These are phyloP conservation scores for Microsporum canis DNA, from an alignment of 2,329 filamentous ascomycete genomes.

Conservation along the genomic window DNA sequence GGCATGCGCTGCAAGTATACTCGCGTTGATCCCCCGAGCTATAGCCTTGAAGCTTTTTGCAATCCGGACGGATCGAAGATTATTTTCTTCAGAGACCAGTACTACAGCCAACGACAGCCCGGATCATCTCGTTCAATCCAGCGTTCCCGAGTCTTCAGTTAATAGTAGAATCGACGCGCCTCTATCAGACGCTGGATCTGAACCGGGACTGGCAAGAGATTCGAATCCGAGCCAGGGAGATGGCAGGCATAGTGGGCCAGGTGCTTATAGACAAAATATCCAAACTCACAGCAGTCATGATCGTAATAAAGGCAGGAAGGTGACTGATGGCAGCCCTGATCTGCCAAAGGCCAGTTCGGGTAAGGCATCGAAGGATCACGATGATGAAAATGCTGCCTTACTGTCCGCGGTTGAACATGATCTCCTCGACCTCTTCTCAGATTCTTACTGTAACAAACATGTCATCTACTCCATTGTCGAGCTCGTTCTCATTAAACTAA, in stretches of 20 bases:
- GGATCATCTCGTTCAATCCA: not conserved
- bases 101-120: slow-evolving; percentile 1
- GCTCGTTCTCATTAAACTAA: slow-evolving; percentile 63
- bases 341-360: not conserved
- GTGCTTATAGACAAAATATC: not conserved
- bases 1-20: slow-evolving; percentile 33
- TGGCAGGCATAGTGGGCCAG: not conserved
- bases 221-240: slow-evolving; percentile 8
- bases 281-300: slow-evolving; percentile 6
- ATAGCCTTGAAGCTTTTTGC: slow-evolving; percentile 27
- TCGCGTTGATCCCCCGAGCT: slow-evolving; percentile 33
- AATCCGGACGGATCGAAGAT: slow-evolving; percentile 7
- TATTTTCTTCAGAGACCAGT: slow-evolving; percentile 2
- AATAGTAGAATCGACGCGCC: not conserved
- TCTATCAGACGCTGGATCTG: slow-evolving; percentile 8
- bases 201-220: slow-evolving; percentile 9
- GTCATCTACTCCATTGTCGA: slow-evolving; percentile 75
- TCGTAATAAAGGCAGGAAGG: not conserved
- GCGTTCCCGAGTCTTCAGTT: not conserved
- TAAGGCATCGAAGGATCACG: slow-evolving; percentile 9
- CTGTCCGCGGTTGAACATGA: slow-evolving; percentile 49
- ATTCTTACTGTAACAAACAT: slow-evolving; percentile 87
- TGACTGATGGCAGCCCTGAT: not conserved
- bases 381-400: slow-evolving; percentile 40
- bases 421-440: slow-evolving; percentile 62